A percentile compares a stretch with the other conserved stretches of the same genome.
Evolutionary conservation across 2,329 filamentous ascomycete species (phyloP).

Genomic region (Apiospora marii): DNA sequence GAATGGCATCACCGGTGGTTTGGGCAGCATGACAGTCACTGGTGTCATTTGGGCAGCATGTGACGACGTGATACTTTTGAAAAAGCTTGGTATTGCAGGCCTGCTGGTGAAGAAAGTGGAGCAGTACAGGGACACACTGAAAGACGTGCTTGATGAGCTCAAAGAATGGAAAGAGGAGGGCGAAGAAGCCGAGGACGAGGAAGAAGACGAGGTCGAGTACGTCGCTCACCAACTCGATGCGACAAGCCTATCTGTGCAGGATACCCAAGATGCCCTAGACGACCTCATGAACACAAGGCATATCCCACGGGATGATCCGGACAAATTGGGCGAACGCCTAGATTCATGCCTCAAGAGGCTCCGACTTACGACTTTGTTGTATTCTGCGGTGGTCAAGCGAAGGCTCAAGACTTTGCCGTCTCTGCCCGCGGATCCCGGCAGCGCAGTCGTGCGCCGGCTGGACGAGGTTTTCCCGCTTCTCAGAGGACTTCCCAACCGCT

Average conservation of each 20-base stretch:
- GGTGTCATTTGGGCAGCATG: constrained; percentile 86
- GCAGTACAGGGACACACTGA: constrained; percentile 76
- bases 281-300: constrained; percentile 70
- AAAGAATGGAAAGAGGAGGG: constrained; percentile 79
- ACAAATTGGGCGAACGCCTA: constrained; percentile 70
- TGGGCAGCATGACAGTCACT: constrained; percentile 69
- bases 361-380: constrained; percentile 73
- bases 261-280: constrained; percentile 69
- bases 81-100: constrained; percentile 72
- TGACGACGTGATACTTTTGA: constrained; percentile 72
- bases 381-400: constrained; percentile 73
- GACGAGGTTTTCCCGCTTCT: constrained; percentile 66
- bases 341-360: constrained; percentile 70
- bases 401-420: constrained; percentile 67
- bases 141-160: constrained; percentile 85
- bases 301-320: constrained; percentile 70
- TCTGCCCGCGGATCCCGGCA: constrained; percentile 46
- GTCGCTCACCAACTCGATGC: constrained; percentile 42
- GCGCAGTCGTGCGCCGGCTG: constrained; percentile 50
- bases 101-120: constrained; percentile 76
- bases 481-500: constrained; percentile 68
- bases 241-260: constrained; percentile 55
- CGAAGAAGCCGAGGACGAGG: constrained; percentile 54
- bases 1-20: constrained; percentile 51
- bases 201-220: constrained; percentile 53